Evolutionary conservation across 225 moss, liverwort and hornwort species (phyloP).

Genomic region (Marchantia paleacea): DNA sequence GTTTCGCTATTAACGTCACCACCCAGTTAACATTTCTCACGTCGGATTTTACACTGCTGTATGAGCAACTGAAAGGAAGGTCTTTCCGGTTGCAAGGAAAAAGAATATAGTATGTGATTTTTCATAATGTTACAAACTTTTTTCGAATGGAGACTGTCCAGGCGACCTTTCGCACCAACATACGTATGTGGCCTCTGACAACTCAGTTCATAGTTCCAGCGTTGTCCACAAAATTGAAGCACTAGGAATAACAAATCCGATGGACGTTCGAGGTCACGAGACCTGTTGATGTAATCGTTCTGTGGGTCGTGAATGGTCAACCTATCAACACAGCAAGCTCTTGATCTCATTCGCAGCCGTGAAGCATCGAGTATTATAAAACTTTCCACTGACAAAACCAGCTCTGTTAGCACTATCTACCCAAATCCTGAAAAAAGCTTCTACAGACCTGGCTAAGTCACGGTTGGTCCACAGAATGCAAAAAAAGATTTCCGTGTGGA

Average conservation of each 20-base stretch:
- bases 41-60: not conserved
- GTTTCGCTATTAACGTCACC: not conserved
- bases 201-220: slow-evolving; percentile 14
- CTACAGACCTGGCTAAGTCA: slow-evolving; percentile 1
- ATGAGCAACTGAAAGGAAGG: not conserved
- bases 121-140: slow-evolving; percentile 34
- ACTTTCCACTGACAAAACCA: slow-evolving; percentile 15
- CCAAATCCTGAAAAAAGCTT: slow-evolving; percentile 3
- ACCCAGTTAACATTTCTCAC: not conserved
- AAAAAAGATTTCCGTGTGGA: slow-evolving; percentile 11
- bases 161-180: slow-evolving; percentile 1
- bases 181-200: not conserved
- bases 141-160: slow-evolving; percentile 28
- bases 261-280: slow-evolving; percentile 6
- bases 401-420: slow-evolving; percentile 4
- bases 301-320: slow-evolving; percentile 3
- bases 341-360: slow-evolving; percentile 8
- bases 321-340: slow-evolving; percentile 15
- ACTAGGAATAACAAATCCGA: not conserved
- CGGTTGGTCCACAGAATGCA: not conserved
- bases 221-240: slow-evolving; percentile 17
- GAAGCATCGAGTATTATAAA: slow-evolving; percentile 8
- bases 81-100: slow-evolving; percentile 19
- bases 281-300: slow-evolving; percentile 11
- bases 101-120: slow-evolving; percentile 19